Percentiles rank a stretch among this genome's conserved stretches.
Evolutionary conservation across 768 basidiomycete genomes (phyloP).

Genomic region (Xerocomellus chrysenteron): DNA sequence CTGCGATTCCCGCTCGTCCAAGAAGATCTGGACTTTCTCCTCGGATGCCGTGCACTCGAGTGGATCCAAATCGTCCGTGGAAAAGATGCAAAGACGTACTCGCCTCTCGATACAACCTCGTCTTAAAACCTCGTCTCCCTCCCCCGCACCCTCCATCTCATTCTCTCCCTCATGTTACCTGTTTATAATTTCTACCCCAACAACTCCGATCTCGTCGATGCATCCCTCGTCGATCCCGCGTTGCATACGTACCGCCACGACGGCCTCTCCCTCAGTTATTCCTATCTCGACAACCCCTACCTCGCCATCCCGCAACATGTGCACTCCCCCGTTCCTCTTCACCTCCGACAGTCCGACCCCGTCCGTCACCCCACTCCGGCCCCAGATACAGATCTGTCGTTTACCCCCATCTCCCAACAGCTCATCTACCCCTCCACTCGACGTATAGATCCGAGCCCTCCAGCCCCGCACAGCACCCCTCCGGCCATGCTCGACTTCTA

Average conservation of each 20-base stretch:
- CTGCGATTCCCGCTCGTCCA: not conserved
- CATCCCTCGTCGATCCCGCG: not conserved
- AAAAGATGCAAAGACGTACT: not conserved
- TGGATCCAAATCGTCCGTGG: conserved; percentile 5
- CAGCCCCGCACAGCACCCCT: not conserved
- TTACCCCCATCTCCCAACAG: conserved; percentile 10
- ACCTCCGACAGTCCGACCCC: not conserved
- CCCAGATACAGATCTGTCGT: conserved; percentile 2
- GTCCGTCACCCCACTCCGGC: conserved; percentile 8
- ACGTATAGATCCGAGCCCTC: not conserved
- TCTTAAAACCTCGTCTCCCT: conserved; percentile 3
- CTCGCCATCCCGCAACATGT: not conserved
- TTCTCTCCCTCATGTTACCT: conserved; percentile 8
- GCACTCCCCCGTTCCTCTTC: not conserved
- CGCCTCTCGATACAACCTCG: not conserved
- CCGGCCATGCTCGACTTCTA: conserved; percentile 23
- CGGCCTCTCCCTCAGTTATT: conserved; percentile 10
- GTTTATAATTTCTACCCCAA: not conserved
- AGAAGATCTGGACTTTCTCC: conserved; percentile 14
- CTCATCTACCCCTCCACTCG: conserved; percentile 13
- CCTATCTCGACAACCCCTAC: conserved; percentile 16
- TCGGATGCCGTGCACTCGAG: conserved; percentile 23
- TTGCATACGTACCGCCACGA: no score
- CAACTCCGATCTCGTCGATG: conserved; percentile 13
- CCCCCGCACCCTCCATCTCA: not conserved